phyloP scores from a whole-genome alignment of 2,329 filamentous ascomycete genomes.

The Phaeosphaeria sp. region DNA sequence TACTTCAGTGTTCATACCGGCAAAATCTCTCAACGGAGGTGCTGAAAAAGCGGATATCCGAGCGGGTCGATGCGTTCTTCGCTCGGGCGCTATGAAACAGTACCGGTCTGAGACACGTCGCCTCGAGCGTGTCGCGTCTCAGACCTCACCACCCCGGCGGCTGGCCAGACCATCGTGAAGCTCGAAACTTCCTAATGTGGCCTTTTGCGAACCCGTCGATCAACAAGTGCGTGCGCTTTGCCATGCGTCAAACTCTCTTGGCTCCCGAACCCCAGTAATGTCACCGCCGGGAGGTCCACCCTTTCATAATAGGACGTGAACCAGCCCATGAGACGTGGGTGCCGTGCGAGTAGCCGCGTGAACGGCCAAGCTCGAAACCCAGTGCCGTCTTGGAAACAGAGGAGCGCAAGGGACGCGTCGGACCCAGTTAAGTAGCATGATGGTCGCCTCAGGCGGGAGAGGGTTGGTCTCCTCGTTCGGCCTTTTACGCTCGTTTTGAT shows the following conservation, averaged over 20 bases:
- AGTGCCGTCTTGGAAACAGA: conserved; percentile 39
- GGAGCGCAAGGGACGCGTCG: conserved; percentile 25
- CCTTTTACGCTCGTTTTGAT: conserved; percentile 37
- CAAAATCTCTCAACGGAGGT: conserved; percentile 9
- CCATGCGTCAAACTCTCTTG: conserved; percentile 25
- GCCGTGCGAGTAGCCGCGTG: conserved; percentile 37
- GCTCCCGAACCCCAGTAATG: conserved; percentile 33
- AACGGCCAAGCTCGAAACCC: conserved; percentile 29
- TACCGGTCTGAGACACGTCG: conserved; percentile 31
- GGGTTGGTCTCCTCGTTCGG: conserved; percentile 42
- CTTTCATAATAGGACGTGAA: conserved; percentile 23
- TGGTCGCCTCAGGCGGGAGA: conserved; percentile 36
- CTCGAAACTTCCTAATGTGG: conserved; percentile 26
- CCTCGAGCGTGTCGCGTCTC: conserved; percentile 43
- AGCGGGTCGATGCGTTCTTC: conserved; percentile 7
- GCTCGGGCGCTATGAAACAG: conserved; percentile 33
- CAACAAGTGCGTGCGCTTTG: conserved; percentile 20
- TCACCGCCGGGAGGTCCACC: conserved; percentile 24
- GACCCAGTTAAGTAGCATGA: conserved; percentile 34
- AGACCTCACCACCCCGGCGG: conserved; percentile 35
- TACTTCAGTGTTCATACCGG: background rate
- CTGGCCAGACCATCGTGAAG: conserved; percentile 47
- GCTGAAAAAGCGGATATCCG: conserved; percentile 7
- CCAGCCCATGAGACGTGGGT: conserved; percentile 31
- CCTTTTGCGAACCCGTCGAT: conserved; percentile 23